These are phyloP conservation scores for Fusarium robinianum DNA, from an alignment of 2,329 filamentous ascomycete species.

Conservation along the genomic window DNA sequence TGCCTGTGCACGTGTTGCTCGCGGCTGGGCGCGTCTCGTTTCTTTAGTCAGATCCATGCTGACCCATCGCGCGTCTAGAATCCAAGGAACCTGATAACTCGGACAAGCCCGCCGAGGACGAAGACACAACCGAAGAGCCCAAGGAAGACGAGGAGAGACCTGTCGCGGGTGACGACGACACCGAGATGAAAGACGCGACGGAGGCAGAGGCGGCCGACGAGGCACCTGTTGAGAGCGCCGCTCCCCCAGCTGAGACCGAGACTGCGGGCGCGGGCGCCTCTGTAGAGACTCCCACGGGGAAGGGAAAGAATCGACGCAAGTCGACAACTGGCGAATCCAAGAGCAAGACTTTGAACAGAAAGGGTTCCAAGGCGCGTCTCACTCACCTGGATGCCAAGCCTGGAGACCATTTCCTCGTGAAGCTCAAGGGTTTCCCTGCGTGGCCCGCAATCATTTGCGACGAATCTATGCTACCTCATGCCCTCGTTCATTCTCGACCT, in stretches of 20 bases:
- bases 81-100: slow-evolving; percentile 35
- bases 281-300: slow-evolving; percentile 39
- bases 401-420: slow-evolving; percentile 89
- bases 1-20: slow-evolving; percentile 20
- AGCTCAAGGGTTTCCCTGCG: slow-evolving; percentile 90
- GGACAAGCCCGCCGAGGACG: slow-evolving; percentile 38
- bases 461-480: slow-evolving; percentile 87
- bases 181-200: slow-evolving; percentile 57
- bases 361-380: slow-evolving; percentile 75
- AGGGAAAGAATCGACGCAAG: slow-evolving; percentile 69
- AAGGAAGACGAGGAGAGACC: slow-evolving; percentile 34
- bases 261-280: slow-evolving; percentile 33
- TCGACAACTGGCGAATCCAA: slow-evolving; percentile 71
- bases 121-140: slow-evolving; percentile 36
- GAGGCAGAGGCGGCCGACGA: slow-evolving; percentile 39
- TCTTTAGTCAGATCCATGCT: slow-evolving; percentile 33
- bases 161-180: slow-evolving; percentile 43
- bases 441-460: slow-evolving; percentile 96
- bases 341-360: slow-evolving; percentile 81
- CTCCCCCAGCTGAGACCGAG: slow-evolving; percentile 34
- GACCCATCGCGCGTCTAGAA: slow-evolving; percentile 36
- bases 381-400: slow-evolving; percentile 80
- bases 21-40: slow-evolving; percentile 29
- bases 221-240: slow-evolving; percentile 35
- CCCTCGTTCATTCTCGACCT: slow-evolving; percentile 76